Evolutionary conservation across 768 basidiomycete species (phyloP).

Genomic region (Terana coerulea): DNA sequence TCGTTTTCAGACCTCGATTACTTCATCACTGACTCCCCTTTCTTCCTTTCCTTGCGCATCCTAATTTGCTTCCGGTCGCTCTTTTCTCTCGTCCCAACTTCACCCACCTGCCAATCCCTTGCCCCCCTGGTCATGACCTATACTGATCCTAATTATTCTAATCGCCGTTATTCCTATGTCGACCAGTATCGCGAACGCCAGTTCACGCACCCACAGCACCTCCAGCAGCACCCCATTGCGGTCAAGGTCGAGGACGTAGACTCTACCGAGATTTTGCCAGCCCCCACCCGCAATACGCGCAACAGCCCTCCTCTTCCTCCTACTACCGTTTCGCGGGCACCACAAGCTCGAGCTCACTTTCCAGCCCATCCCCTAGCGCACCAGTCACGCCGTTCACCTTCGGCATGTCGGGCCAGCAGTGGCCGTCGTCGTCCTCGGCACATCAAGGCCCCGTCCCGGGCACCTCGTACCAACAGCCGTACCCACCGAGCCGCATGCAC

Average conservation of each 20-base stretch:
- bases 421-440: conserved; percentile 14
- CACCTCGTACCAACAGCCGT: conserved; percentile 16
- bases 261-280: conserved; percentile 9
- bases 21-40: conserved; percentile 15
- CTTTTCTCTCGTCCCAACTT: conserved; percentile 1
- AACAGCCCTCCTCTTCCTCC: conserved; percentile 5
- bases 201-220: conserved; percentile 2
- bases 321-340: conserved; percentile 13
- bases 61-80: conserved; percentile 8
- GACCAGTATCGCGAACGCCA: conserved; percentile 13
- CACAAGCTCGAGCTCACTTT: conserved; percentile 6
- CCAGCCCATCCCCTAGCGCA: conserved; percentile 16
- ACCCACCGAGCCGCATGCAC: conserved; percentile 16
- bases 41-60: not conserved
- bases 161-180: conserved; percentile 14
- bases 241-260: conserved; percentile 16
- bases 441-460: conserved; percentile 17
- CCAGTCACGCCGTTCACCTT: conserved; percentile 24
- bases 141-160: conserved; percentile 15
- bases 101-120: not conserved
- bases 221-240: conserved; percentile 9
- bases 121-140: conserved; percentile 13
- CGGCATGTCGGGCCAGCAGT: conserved; percentile 19
- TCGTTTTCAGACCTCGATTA: conserved; percentile 11
- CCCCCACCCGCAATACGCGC: conserved; percentile 6